A percentile compares a stretch with the other conserved stretches of the same genome.
These are phyloP conservation scores for Ustilago nuda DNA, from an alignment of 1,284 basidiomycete genomes.

Conservation along the genomic window DNA sequence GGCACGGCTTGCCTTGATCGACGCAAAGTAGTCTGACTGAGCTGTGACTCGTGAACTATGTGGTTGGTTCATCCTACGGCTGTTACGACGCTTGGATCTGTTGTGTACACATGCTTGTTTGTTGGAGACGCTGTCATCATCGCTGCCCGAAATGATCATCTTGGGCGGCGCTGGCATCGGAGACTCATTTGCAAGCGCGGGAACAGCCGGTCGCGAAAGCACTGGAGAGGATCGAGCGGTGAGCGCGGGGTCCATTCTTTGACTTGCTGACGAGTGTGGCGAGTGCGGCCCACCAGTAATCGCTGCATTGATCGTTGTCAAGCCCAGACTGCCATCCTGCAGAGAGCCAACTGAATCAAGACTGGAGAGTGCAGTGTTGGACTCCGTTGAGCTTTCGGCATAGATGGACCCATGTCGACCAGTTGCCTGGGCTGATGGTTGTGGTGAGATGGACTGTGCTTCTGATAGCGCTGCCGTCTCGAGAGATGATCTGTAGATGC, in stretches of 20 bases:
- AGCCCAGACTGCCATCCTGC: constrained; percentile 41
- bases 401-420: constrained; percentile 27
- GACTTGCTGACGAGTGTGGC: constrained; percentile 28
- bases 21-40: constrained; percentile 49
- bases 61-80: constrained; percentile 23
- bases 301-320: constrained; percentile 48
- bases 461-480: constrained; percentile 26
- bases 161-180: constrained; percentile 30
- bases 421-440: constrained; percentile 3
- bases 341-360: constrained; percentile 42
- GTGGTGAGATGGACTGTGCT: constrained; percentile 28
- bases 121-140: constrained; percentile 31
- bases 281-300: constrained; percentile 42
- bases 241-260: constrained; percentile 25
- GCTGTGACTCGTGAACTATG: constrained; percentile 9
- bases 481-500: constrained; percentile 3
- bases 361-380: constrained; percentile 47
- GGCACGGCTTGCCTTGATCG: constrained; percentile 34
- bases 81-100: constrained; percentile 20
- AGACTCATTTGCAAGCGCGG: constrained; percentile 9
- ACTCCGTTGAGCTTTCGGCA: constrained; percentile 51
- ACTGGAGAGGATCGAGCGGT: constrained; percentile 42
- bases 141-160: constrained; percentile 37
- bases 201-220: constrained; percentile 19
- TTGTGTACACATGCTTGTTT: constrained; percentile 9